These are phyloP conservation scores for Fusarium sp. DNA, from an alignment of 2,329 filamentous ascomycete species.

Conservation along the genomic window DNA sequence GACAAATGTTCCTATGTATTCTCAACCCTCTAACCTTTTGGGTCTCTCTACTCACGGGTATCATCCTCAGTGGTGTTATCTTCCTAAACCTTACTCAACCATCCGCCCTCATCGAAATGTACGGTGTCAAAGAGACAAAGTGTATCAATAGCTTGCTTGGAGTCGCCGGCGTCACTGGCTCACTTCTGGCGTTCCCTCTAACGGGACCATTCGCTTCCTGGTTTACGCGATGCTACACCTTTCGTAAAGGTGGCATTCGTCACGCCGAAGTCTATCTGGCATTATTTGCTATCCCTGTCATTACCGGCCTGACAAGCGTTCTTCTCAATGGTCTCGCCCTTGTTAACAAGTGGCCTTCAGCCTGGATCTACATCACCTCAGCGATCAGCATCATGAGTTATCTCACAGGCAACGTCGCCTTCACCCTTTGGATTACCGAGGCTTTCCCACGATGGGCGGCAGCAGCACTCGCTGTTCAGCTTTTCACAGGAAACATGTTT, in stretches of 20 bases:
- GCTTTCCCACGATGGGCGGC: slow-evolving; percentile 31
- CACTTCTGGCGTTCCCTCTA: slow-evolving; percentile 10
- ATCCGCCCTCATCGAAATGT: background rate
- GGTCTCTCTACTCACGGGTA: slow-evolving; percentile 31
- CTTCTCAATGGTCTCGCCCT: slow-evolving; percentile 24
- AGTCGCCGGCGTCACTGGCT: slow-evolving; percentile 7
- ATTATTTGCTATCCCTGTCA: slow-evolving; percentile 11
- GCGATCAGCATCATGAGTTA: slow-evolving; percentile 26
- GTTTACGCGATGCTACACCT: slow-evolving; percentile 21
- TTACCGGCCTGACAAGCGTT: background rate
- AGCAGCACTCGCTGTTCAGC: slow-evolving; percentile 23
- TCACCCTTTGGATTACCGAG: slow-evolving; percentile 37
- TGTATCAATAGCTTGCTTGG: background rate
- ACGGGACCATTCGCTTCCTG: slow-evolving; percentile 23
- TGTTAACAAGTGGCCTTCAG: background rate
- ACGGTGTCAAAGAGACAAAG: rapidly evolving
- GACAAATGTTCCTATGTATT: slow-evolving; percentile 36
- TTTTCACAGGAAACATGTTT: slow-evolving; percentile 22
- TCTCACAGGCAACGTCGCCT: slow-evolving; percentile 29
- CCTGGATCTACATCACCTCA: slow-evolving; percentile 23
- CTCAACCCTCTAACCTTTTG: slow-evolving; percentile 38
- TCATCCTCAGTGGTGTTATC: slow-evolving; percentile 25
- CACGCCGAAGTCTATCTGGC: slow-evolving; percentile 32
- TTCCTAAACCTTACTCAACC: slow-evolving; percentile 27
- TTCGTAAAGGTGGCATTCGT: slow-evolving; percentile 22